A percentile compares a stretch with the other conserved stretches of the same genome.
These are phyloP conservation scores for Plenodomus tracheiphilus DNA, from an alignment of 2,329 filamentous ascomycete genomes.

Conservation along the genomic window DNA sequence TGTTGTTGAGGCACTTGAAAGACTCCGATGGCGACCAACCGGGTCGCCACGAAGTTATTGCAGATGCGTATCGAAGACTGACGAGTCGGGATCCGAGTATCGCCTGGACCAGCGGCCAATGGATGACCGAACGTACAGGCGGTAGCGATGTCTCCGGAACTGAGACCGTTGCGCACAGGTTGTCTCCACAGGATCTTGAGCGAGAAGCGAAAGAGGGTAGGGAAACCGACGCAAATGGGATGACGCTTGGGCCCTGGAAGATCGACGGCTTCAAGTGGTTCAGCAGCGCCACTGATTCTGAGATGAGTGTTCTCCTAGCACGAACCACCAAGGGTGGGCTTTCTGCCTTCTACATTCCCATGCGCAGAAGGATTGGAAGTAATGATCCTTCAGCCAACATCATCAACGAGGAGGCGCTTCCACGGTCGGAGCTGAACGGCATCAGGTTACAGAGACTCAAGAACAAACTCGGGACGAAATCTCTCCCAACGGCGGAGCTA, in stretches of 20 bases:
- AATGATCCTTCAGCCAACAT: slow-evolving; percentile 2
- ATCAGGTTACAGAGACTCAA: slow-evolving; percentile 71
- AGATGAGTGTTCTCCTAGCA: slow-evolving; percentile 67
- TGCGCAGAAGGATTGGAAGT: slow-evolving; percentile 49
- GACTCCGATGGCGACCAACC: slow-evolving; percentile 31
- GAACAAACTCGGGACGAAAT: slow-evolving; percentile 71
- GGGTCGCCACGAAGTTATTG: slow-evolving; percentile 50
- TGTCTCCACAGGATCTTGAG: slow-evolving; percentile 23
- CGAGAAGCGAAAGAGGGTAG: slow-evolving; percentile 24
- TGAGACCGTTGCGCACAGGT: slow-evolving; percentile 61
- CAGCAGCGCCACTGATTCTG: slow-evolving; percentile 66
- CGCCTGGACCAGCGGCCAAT: slow-evolving; percentile 74
- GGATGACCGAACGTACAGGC: slow-evolving; percentile 75
- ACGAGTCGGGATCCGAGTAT: slow-evolving; percentile 54
- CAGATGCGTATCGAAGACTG: slow-evolving; percentile 58
- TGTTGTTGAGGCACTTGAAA: slow-evolving; percentile 23
- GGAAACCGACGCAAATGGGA: slow-evolving; percentile 32
- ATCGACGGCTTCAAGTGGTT: slow-evolving; percentile 75
- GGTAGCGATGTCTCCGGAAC: slow-evolving; percentile 71
- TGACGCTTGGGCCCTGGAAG: slow-evolving; percentile 59
- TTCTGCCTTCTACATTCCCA: slow-evolving; percentile 67
- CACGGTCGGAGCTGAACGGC: slow-evolving; percentile 62
- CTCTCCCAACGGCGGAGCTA: slow-evolving; percentile 73
- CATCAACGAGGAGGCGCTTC: slow-evolving; percentile 16
- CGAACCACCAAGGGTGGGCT: slow-evolving; percentile 58